Percentiles rank a stretch among this genome's conserved stretches.
Evolutionary conservation across 768 basidiomycete species (phyloP).

Genomic region (Phanerochaete sordida): DNA sequence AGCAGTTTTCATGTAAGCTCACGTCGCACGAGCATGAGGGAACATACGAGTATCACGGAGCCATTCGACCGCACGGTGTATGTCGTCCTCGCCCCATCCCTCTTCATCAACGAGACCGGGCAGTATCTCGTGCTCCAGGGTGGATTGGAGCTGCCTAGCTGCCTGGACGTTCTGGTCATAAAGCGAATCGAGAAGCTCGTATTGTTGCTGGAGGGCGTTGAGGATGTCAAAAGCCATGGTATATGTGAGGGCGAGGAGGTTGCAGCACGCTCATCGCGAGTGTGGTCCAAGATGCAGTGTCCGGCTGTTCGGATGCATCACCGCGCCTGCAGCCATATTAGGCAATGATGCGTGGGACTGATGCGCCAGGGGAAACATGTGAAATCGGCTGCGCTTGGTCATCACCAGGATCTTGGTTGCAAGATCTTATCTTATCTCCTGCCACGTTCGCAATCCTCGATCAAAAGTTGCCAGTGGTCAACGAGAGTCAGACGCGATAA

Average conservation of each 20-base stretch:
- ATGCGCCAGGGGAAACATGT: neutral
- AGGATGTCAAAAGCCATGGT: slow-evolving; percentile 3
- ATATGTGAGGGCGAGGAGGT: neutral
- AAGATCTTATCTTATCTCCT: slow-evolving; percentile 6
- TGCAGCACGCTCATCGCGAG: neutral
- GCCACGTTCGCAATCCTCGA: slow-evolving; percentile 5
- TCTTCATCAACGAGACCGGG: slow-evolving; percentile 60
- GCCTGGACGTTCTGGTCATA: slow-evolving; percentile 48
- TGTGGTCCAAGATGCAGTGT: neutral
- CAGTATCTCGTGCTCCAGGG: slow-evolving; percentile 52
- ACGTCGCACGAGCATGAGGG: too few relatives aligned
- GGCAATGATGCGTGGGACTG: neutral
- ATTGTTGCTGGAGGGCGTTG: slow-evolving; percentile 25
- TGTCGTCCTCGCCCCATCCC: slow-evolving; percentile 41
- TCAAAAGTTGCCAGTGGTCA: slow-evolving; percentile 1
- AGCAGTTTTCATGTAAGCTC: neutral
- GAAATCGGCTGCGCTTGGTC: neutral
- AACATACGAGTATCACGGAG: slow-evolving; percentile 58
- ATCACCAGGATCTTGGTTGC: neutral
- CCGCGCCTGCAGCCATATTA: neutral
- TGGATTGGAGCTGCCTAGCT: slow-evolving; percentile 45
- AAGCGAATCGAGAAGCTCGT: slow-evolving; percentile 43
- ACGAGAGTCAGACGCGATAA: slow-evolving; percentile 1
- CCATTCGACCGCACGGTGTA: slow-evolving; percentile 58
- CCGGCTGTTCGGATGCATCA: neutral